Percentiles rank a stretch among this genome's conserved stretches.
Conservation (phyloP, 2,329 filamentous ascomycete genomes). For the Cryphonectria japonica region DNA sequence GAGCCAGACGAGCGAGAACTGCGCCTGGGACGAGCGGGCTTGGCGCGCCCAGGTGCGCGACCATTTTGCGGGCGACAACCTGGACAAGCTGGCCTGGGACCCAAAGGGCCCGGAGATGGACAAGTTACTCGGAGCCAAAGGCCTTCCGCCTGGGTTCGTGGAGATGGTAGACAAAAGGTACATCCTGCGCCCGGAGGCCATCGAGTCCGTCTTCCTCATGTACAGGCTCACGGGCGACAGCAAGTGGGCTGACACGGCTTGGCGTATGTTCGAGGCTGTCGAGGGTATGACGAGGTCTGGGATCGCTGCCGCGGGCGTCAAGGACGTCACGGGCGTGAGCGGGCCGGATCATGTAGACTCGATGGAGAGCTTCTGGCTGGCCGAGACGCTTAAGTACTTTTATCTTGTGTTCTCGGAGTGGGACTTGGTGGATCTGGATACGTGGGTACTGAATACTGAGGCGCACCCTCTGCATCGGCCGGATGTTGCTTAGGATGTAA, state of each 20-base stretch:
- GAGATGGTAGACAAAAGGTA: conserved; percentile 61
- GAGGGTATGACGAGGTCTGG: conserved; percentile 63
- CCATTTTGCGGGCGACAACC: conserved; percentile 11
- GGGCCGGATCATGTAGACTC: conserved; percentile 52
- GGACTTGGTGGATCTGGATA: conserved; percentile 61
- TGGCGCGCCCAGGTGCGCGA: conserved; percentile 32
- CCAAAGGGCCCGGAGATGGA: conserved; percentile 16
- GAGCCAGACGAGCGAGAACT: conserved; percentile 32
- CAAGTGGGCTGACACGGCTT: conserved; percentile 69
- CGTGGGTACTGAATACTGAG: conserved; percentile 64
- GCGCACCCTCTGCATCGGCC: conserved; percentile 53
- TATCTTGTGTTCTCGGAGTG: conserved; percentile 66
- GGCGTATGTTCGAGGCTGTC: conserved; percentile 73
- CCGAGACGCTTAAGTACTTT: conserved; percentile 70
- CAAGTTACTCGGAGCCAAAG: conserved; percentile 22
- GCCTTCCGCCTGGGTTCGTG: conserved; percentile 52
- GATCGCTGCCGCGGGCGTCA: conserved; percentile 67
- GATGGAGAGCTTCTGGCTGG: conserved; percentile 79
- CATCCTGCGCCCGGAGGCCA: conserved; percentile 74
- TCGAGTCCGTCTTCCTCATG: conserved; percentile 80
- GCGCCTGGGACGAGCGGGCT: conserved; percentile 33
- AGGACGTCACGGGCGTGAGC: conserved; percentile 60
- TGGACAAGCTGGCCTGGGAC: conserved; percentile 14
- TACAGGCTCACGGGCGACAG: conserved; percentile 72
- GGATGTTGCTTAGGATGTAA: conserved; percentile 23